Conservation (phyloP, 768 basidiomycete species). For the Leucogyrophana mollusca region DNA sequence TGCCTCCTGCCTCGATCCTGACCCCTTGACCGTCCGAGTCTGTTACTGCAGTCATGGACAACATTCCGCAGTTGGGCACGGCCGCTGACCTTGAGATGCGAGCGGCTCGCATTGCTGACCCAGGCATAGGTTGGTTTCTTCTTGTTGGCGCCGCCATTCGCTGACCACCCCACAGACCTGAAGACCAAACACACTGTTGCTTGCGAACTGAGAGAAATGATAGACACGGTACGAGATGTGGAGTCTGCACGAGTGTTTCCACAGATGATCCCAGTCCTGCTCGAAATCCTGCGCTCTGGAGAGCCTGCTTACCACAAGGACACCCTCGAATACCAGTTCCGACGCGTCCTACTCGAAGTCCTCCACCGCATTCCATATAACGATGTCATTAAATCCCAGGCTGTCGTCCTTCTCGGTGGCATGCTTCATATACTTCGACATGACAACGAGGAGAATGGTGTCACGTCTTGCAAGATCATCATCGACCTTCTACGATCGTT, state of each 20-base stretch:
- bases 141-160: not conserved
- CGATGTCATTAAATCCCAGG: constrained; percentile 73
- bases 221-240: constrained; percentile 75
- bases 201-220: constrained; percentile 75
- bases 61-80: constrained; percentile 40
- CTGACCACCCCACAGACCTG: constrained; percentile 48
- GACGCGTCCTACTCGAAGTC: constrained; percentile 85
- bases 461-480: constrained; percentile 85
- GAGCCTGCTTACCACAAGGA: constrained; percentile 68
- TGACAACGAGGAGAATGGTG: constrained; percentile 97
- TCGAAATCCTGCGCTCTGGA: constrained; percentile 69
- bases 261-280: constrained; percentile 69
- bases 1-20: constrained; percentile 28
- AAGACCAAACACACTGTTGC: constrained; percentile 69
- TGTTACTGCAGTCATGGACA: constrained; percentile 35
- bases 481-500: constrained; percentile 85
- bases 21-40: constrained; percentile 2
- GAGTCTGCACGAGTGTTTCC: constrained; percentile 71
- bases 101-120: constrained; percentile 73
- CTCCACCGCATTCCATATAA: constrained; percentile 82
- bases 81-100: constrained; percentile 67
- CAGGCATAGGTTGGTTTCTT: constrained; percentile 56
- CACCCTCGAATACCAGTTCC: constrained; percentile 73
- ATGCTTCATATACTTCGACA: constrained; percentile 81
- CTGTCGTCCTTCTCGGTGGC: constrained; percentile 66